These are phyloP conservation scores for Nemania sp. DNA, from an alignment of 2,329 filamentous ascomycete species.

Conservation along the genomic window DNA sequence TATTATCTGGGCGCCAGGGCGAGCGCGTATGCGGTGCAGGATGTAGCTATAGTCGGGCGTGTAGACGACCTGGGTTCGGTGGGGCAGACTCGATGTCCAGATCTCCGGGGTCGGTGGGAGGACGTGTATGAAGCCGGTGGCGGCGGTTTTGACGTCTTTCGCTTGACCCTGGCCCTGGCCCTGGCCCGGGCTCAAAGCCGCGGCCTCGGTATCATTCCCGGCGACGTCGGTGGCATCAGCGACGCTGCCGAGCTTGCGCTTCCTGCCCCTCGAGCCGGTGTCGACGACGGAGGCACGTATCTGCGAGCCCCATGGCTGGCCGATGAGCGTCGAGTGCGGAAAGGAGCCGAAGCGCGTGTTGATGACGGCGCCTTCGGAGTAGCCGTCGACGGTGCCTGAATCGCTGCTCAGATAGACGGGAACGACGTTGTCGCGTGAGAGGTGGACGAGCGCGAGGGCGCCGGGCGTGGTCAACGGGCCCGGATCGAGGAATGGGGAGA, in stretches of 20 bases:
- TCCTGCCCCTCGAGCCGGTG: slow-evolving; percentile 83
- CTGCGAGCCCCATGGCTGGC: slow-evolving; percentile 88
- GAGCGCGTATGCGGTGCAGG: slow-evolving; percentile 73
- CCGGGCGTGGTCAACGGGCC: slow-evolving; percentile 64
- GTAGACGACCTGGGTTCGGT: slow-evolving; percentile 85
- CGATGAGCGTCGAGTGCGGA: slow-evolving; percentile 76
- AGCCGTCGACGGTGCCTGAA: slow-evolving; percentile 69
- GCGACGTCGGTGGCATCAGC: slow-evolving; percentile 52
- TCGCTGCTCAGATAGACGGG: slow-evolving; percentile 71
- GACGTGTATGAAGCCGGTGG: slow-evolving; percentile 76
- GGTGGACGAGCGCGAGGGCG: slow-evolving; percentile 79
- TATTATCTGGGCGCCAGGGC: slow-evolving; percentile 74
- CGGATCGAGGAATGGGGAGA: slow-evolving; percentile 80
- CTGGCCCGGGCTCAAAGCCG: slow-evolving; percentile 20
- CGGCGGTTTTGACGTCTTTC: slow-evolving; percentile 54
- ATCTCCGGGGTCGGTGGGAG: slow-evolving; percentile 79
- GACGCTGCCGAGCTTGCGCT: slow-evolving; percentile 57
- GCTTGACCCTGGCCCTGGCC: too few relatives aligned
- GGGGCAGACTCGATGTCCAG: slow-evolving; percentile 80
- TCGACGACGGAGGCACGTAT: slow-evolving; percentile 88
- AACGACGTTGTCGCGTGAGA: slow-evolving; percentile 83
- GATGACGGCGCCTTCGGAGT: slow-evolving; percentile 75
- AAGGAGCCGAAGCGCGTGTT: slow-evolving; percentile 96
- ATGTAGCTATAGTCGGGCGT: slow-evolving; percentile 87
- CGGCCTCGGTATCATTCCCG: slow-evolving; percentile 43